A percentile compares a stretch with the other conserved stretches of the same genome.
Conservation (phyloP, 73 alveolate species). For the Loxodes magnus region DNA sequence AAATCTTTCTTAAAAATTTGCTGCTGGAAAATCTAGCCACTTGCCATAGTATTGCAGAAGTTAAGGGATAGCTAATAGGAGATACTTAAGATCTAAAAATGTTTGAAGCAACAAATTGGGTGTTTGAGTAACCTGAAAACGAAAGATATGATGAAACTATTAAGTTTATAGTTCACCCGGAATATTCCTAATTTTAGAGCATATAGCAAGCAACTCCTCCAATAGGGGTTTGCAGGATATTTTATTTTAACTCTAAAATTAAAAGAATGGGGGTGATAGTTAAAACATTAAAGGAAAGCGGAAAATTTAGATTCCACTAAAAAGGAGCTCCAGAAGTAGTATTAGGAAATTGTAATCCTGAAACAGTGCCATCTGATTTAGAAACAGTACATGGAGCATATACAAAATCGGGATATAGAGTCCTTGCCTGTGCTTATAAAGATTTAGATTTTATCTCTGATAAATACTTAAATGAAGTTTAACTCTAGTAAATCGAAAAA, state of each 20-base stretch:
- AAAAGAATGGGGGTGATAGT: constrained; percentile 86
- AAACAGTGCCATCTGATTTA: constrained; percentile 3
- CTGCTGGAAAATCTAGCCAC: constrained; percentile 55
- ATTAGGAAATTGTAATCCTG: constrained; percentile 48
- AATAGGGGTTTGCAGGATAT: constrained; percentile 69
- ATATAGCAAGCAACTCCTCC: constrained; percentile 37
- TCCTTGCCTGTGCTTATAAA: constrained; percentile 5
- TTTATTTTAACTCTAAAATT: constrained; percentile 81
- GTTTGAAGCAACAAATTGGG: constrained; percentile 94
- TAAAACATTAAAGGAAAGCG: not conserved
- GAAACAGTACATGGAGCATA: not conserved
- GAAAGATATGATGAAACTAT: constrained; percentile 17
- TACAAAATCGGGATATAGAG: constrained; percentile 6
- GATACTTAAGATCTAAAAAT: constrained; percentile 94
- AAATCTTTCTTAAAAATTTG: too few relatives aligned
- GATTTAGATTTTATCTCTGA: not conserved
- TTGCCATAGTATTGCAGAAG: constrained; percentile 83
- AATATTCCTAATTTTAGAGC: not conserved
- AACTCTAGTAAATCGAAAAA: constrained; percentile 70
- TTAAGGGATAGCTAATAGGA: constrained; percentile 76
- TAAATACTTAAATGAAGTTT: constrained; percentile 25
- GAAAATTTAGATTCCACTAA: constrained; percentile 5
- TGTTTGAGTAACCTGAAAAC: constrained; percentile 34
- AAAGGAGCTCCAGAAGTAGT: constrained; percentile 90
- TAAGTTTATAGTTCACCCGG: constrained; percentile 14